Evolutionary conservation across 495 filamentous ascomycete species (phyloP), one percentile per base, ranked within the genome.

Genomic region (Penicillium soppii): DNA sequence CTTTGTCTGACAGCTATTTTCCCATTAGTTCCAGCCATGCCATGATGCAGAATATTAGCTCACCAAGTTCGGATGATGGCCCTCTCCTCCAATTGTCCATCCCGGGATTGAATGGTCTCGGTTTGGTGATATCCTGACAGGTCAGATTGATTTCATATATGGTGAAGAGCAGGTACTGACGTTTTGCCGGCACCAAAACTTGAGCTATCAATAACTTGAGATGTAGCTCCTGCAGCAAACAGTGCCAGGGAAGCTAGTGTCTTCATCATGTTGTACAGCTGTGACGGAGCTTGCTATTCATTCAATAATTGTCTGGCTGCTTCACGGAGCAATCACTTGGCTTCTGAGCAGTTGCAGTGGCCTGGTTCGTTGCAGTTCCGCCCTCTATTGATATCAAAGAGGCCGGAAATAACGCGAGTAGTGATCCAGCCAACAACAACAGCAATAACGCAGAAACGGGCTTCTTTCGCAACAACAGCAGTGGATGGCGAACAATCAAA

Each of bases 101-200:
- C 80, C 78, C 4, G 84, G 84, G 39, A 89, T 77, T 20, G 63
- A 72, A 41, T 32, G 29, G 29, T 79, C 68, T 38, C 68, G 63
- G 58, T 75, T 80, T 15, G 78, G 75, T 8, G 86, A 84, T 56
- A 89, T 67, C 33, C 78, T 84, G 39, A n/a, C 36, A 44, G 16
- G 48, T 76, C 47, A 75, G 69, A 44, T 35, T 13, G n/a, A 22
- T n/a, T 12, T 9, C 6, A 21, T 25, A 21, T 12, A 4, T 32
- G 36, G 27, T 32, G 19, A 15, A 13, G 8, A 29, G 8, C 8
- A 9, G 26, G 7, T 21, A 60, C 76, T 49, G 73, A 89, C 86
- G 78, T 84, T 42, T 73, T 69, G 45, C 80, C 79, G 59, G 87
- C 81, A 16, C 91, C 91, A 65, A 96, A 96, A 64, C 88, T 92